Evolutionary conservation across 768 basidiomycete genomes (phyloP), one percentile per base, ranked within the genome.

Genomic region (Boletellus sp.): DNA sequence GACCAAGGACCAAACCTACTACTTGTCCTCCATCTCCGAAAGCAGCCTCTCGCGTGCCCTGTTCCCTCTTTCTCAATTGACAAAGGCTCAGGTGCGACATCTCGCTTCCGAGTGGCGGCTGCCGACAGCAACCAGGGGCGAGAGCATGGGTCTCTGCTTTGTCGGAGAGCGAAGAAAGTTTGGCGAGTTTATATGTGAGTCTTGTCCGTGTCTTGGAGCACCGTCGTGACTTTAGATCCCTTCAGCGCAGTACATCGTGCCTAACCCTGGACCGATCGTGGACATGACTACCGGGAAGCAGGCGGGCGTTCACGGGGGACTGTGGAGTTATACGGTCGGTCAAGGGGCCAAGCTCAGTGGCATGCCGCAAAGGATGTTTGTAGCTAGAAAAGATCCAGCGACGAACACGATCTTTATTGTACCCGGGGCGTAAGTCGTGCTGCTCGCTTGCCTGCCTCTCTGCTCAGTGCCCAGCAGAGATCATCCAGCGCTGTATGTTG

Each of bases 81-180:
- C 69, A 6, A 98, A 98, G 67, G 55, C 74, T 0, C 72, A 85
- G 55, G 90, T 96, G 1, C 78, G 92, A 13, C 73, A 77, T 50
- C 70, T 95, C 16, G 94, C 94, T 0, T 67, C 67, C 9, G 63
- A 78, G 28, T 78, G 78, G 63, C 70, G 65, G 1, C 67, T 97
- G 17, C 83, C 85, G 3, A 93, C 85, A 3, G 89, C 90, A 0
- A 74, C 78, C 3, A 76, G 90, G 51, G 76, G 75, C 16, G 94
- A 98, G 62, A 93, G 90, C 66, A 93, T 95, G 82, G 94, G 94
- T 0, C 78, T 98, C 16, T 98, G 94, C 61, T 98, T 98, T 55
- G 84, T 98, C 1, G 94, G 94, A 5, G 81, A 94, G 62, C 82
- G 85, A 60, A 74, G 75, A 10, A 78, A 72, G 42, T 94, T 95